Evolutionary conservation across 805 yeast species (phyloP).

Genomic region (Metschnikowia chrysomelidarum): DNA sequence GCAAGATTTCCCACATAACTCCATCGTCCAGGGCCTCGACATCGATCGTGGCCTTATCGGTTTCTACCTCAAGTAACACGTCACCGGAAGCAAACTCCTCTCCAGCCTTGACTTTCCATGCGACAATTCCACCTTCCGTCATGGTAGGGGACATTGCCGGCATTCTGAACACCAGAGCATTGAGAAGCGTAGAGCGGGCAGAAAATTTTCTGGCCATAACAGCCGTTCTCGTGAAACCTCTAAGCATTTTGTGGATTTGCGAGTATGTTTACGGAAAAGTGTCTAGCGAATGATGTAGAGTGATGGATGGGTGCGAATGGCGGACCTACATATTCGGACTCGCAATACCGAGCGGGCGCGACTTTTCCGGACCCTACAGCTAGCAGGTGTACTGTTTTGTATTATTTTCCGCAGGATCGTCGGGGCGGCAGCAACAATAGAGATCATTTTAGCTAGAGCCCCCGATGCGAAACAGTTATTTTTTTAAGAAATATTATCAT

Average conservation of each 20-base stretch:
- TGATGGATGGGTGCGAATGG: conserved; percentile 4
- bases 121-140: conserved; percentile 91
- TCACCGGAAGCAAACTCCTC: conserved; percentile 81
- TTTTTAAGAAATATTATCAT: too few species aligned
- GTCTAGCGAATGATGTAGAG: conserved; percentile 1
- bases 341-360: conserved; percentile 26
- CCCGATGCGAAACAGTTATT: too few species aligned
- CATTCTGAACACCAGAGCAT: conserved; percentile 67
- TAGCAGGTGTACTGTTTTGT: too few species aligned
- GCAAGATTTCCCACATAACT: conserved; percentile 68
- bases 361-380: conserved; percentile 13
- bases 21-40: conserved; percentile 95
- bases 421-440: too few species aligned
- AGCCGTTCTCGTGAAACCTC: conserved; percentile 16
- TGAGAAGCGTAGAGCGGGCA: conserved; percentile 22
- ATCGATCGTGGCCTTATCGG: conserved; percentile 80
- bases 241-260: conserved; percentile 18
- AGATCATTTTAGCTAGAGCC: too few species aligned
- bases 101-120: conserved; percentile 78
- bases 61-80: conserved; percentile 75
- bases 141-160: conserved; percentile 99
- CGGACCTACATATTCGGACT: conserved; percentile 16
- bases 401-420: too few species aligned
- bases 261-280: not conserved
- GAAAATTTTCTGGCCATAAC: conserved; percentile 29